Percentiles rank a stretch among this genome's conserved stretches.
Evolutionary conservation across 2,329 filamentous ascomycete genomes (phyloP).

Genomic region (Purpureocillium takamizusanense): DNA sequence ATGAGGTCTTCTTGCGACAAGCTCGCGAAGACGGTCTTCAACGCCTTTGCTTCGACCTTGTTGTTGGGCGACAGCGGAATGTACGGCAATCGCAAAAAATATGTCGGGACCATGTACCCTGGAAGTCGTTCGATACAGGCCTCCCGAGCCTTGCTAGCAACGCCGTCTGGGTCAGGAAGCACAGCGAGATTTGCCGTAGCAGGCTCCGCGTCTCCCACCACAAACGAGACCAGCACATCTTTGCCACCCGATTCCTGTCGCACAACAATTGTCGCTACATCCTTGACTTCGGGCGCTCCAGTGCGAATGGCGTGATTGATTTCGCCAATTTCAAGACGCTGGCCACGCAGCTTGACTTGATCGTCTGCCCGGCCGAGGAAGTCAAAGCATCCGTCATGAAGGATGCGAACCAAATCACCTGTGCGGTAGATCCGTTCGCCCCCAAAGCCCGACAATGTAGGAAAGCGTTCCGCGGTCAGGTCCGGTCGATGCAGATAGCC

Average conservation of each 20-base stretch:
- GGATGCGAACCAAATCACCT: slow-evolving; percentile 74
- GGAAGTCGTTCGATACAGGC: slow-evolving; percentile 65
- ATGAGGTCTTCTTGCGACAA: slow-evolving; percentile 55
- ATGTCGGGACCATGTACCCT: slow-evolving; percentile 84
- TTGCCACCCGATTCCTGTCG: slow-evolving; percentile 65
- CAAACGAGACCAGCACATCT: slow-evolving; percentile 74
- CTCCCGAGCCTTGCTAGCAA: slow-evolving; percentile 40
- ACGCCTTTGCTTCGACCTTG: slow-evolving; percentile 67
- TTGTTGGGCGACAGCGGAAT: slow-evolving; percentile 84
- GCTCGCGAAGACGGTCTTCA: slow-evolving; percentile 57
- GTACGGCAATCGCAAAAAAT: slow-evolving; percentile 60
- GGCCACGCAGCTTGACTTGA: slow-evolving; percentile 84
- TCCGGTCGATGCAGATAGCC: slow-evolving; percentile 76
- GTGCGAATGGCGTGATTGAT: slow-evolving; percentile 76
- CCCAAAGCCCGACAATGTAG: slow-evolving; percentile 44
- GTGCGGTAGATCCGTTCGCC: slow-evolving; percentile 77
- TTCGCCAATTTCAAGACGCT: slow-evolving; percentile 82
- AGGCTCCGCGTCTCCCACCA: slow-evolving; percentile 28
- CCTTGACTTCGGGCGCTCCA: slow-evolving; percentile 46
- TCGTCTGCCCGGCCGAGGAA: slow-evolving; percentile 85
- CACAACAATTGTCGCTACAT: slow-evolving; percentile 67
- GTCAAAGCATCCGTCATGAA: slow-evolving; percentile 74
- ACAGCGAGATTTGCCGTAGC: slow-evolving; percentile 10
- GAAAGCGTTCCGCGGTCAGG: slow-evolving; percentile 72
- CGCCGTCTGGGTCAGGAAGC: slow-evolving; percentile 19